phyloP scores from a whole-genome alignment of 2,329 filamentous ascomycete genomes.

The Phialocephala sp. region DNA sequence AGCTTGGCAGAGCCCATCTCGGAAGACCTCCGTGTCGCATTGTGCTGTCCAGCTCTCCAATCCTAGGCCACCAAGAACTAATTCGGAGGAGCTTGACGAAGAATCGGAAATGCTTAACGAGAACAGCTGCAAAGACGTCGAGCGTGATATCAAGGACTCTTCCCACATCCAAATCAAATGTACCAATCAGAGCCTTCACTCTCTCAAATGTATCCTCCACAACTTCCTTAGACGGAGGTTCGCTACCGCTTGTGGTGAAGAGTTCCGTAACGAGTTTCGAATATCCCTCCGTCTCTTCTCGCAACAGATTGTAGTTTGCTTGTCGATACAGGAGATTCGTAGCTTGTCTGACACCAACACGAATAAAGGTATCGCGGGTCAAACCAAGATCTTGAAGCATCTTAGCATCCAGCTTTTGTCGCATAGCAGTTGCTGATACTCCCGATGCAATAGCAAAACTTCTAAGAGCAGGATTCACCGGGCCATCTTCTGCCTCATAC shows the following conservation, averaged over 20 bases:
- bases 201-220: slow-evolving; percentile 88
- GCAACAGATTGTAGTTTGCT: slow-evolving; percentile 93
- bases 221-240: slow-evolving; percentile 74
- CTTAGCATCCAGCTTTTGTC: slow-evolving; percentile 80
- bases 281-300: slow-evolving; percentile 96
- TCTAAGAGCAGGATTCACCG: slow-evolving; percentile 58
- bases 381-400: slow-evolving; percentile 78
- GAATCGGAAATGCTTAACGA: slow-evolving; percentile 92
- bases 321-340: slow-evolving; percentile 95
- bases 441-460: slow-evolving; percentile 74
- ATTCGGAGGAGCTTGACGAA: slow-evolving; percentile 90
- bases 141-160: slow-evolving; percentile 92
- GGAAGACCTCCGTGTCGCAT: slow-evolving; percentile 70
- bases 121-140: slow-evolving; percentile 90
- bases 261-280: slow-evolving; percentile 95
- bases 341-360: slow-evolving; percentile 84
- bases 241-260: slow-evolving; percentile 83
- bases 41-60: slow-evolving; percentile 52
- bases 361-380: slow-evolving; percentile 83
- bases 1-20: slow-evolving; percentile 80
- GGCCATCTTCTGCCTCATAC: slow-evolving; percentile 68
- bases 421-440: slow-evolving; percentile 75
- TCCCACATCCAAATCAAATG: slow-evolving; percentile 95
- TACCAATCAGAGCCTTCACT: slow-evolving; percentile 93
- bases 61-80: slow-evolving; percentile 96